phyloP scores from a whole-genome alignment of 2,329 filamentous ascomycete genomes.

The Aspergillus sp. region DNA sequence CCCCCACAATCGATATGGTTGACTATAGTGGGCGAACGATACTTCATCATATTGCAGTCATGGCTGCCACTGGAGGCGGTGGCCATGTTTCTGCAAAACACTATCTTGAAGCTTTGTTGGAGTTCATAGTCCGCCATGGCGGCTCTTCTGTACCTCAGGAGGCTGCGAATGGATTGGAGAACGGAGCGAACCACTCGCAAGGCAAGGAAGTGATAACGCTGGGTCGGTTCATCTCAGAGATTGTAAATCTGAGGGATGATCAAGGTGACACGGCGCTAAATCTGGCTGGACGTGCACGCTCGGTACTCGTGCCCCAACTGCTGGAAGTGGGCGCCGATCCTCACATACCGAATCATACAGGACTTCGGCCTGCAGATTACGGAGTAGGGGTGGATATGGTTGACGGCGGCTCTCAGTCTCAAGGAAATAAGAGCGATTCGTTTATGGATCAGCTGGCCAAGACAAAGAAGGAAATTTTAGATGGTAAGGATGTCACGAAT shows the following conservation, averaged over 20 bases:
- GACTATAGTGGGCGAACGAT: slow-evolving; percentile 89
- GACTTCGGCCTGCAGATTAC: slow-evolving; percentile 88
- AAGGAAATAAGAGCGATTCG: slow-evolving; percentile 42
- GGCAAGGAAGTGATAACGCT: slow-evolving; percentile 71
- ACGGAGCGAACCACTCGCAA: slow-evolving; percentile 24
- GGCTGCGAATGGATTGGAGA: slow-evolving; percentile 29
- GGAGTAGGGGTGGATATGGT: slow-evolving; percentile 73
- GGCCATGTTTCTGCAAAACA: slow-evolving; percentile 83
- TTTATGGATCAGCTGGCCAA: slow-evolving; percentile 44
- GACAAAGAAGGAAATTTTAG: slow-evolving; percentile 45
- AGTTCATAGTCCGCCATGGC: slow-evolving; percentile 88
- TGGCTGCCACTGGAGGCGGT: slow-evolving; percentile 90
- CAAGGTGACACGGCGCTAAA: slow-evolving; percentile 94
- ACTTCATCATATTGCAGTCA: slow-evolving; percentile 92
- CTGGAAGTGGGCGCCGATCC: slow-evolving; percentile 93
- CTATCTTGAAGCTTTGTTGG: slow-evolving; percentile 89
- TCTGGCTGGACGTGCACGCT: slow-evolving; percentile 87
- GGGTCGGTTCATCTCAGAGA: slow-evolving; percentile 91
- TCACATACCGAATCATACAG: slow-evolving; percentile 86
- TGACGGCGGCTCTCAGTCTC: slow-evolving; percentile 43
- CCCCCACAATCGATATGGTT: slow-evolving; percentile 83
- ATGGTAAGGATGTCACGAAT: slow-evolving; percentile 30
- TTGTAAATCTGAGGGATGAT: slow-evolving; percentile 93
- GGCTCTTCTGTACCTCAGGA: slow-evolving; percentile 58
- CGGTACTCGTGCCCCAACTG: slow-evolving; percentile 95